Conservation (phyloP, 2,329 filamentous ascomycete genomes). For the Pseudogymnoascus sp. region DNA sequence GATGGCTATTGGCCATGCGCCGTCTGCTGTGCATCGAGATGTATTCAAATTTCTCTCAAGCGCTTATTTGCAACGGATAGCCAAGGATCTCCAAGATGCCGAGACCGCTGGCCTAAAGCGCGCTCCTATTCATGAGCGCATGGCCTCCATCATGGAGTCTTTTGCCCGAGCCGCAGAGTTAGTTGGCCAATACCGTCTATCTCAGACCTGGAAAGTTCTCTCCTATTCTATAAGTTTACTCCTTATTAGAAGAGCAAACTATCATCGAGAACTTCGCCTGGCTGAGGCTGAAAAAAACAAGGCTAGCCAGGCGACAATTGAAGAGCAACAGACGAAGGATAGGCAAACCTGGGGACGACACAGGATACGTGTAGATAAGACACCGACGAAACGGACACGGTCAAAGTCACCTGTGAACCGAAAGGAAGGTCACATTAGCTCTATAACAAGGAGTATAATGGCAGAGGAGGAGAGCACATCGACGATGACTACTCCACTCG, state of each 20-base stretch:
- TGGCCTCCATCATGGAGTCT: slow-evolving; percentile 47
- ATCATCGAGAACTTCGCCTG: slow-evolving; percentile 48
- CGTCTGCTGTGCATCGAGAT: slow-evolving; percentile 44
- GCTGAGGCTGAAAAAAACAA: slow-evolving; percentile 33
- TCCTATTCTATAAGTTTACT: slow-evolving; percentile 51
- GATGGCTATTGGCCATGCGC: slow-evolving; percentile 55
- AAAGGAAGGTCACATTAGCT: slow-evolving; percentile 18
- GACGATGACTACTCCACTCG: slow-evolving; percentile 55
- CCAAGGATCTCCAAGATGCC: slow-evolving; percentile 7
- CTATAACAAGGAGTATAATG: slow-evolving; percentile 20
- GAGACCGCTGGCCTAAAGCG: slow-evolving; percentile 25
- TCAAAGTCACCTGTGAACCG: slow-evolving; percentile 14
- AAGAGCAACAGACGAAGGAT: slow-evolving; percentile 15
- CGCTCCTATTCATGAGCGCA: slow-evolving; percentile 43
- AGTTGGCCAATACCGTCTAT: slow-evolving; percentile 51
- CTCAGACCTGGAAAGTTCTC: slow-evolving; percentile 59
- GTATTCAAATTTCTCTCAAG: slow-evolving; percentile 52
- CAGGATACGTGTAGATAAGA: slow-evolving; percentile 21
- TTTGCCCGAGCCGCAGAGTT: slow-evolving; percentile 54
- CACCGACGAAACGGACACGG: slow-evolving; percentile 22
- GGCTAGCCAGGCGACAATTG: slow-evolving; percentile 18
- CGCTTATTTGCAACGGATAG: slow-evolving; percentile 50
- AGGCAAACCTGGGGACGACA: slow-evolving; percentile 3
- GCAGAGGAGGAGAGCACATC: slow-evolving; percentile 54
- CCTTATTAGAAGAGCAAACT: slow-evolving; percentile 48